A percentile compares a stretch with the other conserved stretches of the same genome.
phyloP scores from a whole-genome alignment of 2,329 filamentous ascomycete species.

The Paecilomyces niveus region DNA sequence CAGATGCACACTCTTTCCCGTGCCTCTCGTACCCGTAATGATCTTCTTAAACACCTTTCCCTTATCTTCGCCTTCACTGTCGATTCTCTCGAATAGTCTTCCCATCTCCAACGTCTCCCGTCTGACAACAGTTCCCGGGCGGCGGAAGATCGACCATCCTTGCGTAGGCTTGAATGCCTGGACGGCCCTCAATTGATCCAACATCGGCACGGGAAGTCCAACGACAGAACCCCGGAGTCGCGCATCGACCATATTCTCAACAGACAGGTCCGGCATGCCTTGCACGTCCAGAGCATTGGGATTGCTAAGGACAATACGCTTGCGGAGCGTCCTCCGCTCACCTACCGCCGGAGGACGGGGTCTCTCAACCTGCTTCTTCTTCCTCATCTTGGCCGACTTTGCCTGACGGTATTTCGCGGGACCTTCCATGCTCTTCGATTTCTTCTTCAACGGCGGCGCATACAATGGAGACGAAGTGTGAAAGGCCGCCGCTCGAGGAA shows the following conservation, averaged over 20 bases:
- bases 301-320: slow-evolving; percentile 87
- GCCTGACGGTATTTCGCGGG: slow-evolving; percentile 30
- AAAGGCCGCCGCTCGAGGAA: slow-evolving; percentile 41
- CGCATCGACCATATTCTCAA: slow-evolving; percentile 47
- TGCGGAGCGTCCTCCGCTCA: slow-evolving; percentile 80
- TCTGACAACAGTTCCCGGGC: slow-evolving; percentile 71
- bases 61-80: slow-evolving; percentile 31
- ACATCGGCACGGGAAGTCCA: slow-evolving; percentile 58
- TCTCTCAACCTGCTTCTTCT: slow-evolving; percentile 33
- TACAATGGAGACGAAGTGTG: slow-evolving; percentile 37
- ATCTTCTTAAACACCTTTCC: slow-evolving; percentile 49
- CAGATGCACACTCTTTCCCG: slow-evolving; percentile 81
- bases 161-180: slow-evolving; percentile 90
- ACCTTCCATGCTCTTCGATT: slow-evolving; percentile 20
- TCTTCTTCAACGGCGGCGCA: slow-evolving; percentile 44
- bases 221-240: slow-evolving; percentile 60
- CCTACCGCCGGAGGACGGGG: slow-evolving; percentile 59
- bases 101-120: slow-evolving; percentile 68
- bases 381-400: slow-evolving; percentile 38
- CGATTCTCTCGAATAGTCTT: slow-evolving; percentile 53
- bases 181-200: slow-evolving; percentile 74
- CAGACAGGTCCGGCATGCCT: slow-evolving; percentile 56
- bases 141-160: slow-evolving; percentile 78
- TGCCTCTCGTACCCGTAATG: slow-evolving; percentile 63
- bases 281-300: slow-evolving; percentile 78